Conservation (phyloP, 1,284 basidiomycete species). For the Pascua guehoae region DNA sequence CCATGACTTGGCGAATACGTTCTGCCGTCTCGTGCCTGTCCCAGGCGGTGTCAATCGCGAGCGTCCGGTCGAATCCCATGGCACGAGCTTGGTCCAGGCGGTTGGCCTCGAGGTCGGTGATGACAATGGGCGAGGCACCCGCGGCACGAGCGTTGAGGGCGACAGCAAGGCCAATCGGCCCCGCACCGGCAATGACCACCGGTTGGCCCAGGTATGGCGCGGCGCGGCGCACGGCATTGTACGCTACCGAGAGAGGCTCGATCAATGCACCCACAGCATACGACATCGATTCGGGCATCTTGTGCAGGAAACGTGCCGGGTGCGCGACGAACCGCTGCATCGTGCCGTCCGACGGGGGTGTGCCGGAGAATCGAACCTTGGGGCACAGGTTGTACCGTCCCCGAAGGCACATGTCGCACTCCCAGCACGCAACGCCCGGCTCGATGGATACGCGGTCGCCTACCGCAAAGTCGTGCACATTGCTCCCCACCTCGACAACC, state of each 20-base stretch:
- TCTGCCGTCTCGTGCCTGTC: conserved; percentile 25
- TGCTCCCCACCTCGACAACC: conserved; percentile 44
- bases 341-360: conserved; percentile 32
- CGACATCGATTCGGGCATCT: conserved; percentile 48
- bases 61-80: conserved; percentile 39
- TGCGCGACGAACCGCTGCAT: conserved; percentile 49
- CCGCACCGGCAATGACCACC: conserved; percentile 42
- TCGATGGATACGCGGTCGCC: conserved; percentile 51
- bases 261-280: conserved; percentile 47
- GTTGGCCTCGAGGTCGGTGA: conserved; percentile 48
- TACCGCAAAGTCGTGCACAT: conserved; percentile 42
- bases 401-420: conserved; percentile 41
- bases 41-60: conserved; percentile 26
- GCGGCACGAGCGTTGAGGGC: conserved; percentile 48
- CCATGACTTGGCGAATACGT: conserved; percentile 23
- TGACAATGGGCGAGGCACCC: conserved; percentile 47
- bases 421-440: conserved; percentile 49
- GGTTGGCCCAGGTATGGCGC: conserved; percentile 41
- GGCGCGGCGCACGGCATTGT: conserved; percentile 45
- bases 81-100: conserved; percentile 42
- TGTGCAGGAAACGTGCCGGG: conserved; percentile 49
- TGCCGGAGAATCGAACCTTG: conserved; percentile 34
- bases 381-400: conserved; percentile 46
- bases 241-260: conserved; percentile 46
- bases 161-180: conserved; percentile 49